These are phyloP conservation scores for Styphnolobium japonicum DNA, from an alignment of 306 rosid genomes.

Conservation along the genomic window DNA sequence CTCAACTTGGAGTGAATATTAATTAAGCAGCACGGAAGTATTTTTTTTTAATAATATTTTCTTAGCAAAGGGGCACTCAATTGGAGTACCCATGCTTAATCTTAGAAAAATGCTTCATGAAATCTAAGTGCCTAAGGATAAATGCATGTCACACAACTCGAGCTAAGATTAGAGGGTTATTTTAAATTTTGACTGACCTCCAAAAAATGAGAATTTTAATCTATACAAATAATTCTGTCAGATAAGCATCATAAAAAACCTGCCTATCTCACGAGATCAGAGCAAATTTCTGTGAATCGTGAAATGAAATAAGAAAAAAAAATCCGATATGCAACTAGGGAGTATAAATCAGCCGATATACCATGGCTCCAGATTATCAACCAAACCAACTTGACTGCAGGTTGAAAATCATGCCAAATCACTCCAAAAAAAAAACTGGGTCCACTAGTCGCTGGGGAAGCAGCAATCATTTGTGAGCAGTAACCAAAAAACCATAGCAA, in stretches of 20 bases:
- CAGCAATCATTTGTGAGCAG: constrained; percentile 4
- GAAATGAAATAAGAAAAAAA: neutral
- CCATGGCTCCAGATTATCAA: constrained; percentile 11
- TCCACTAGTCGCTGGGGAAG: constrained; percentile 1
- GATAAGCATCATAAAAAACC: constrained; percentile 51
- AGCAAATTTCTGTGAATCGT: constrained; percentile 20
- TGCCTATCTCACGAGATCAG: constrained; percentile 44
- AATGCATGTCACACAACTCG: neutral
- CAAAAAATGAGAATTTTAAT: constrained; percentile 2
- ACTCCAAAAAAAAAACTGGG: neutral
- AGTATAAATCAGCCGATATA: neutral
- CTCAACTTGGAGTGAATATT: too few relatives aligned
- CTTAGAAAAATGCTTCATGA: too few relatives aligned
- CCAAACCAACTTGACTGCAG: neutral
- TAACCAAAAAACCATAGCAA: constrained; percentile 4
- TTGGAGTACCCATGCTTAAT: too few relatives aligned
- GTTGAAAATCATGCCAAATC: constrained; percentile 10
- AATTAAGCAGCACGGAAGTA: too few relatives aligned
- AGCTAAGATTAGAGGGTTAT: neutral
- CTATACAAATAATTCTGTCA: constrained; percentile 44
- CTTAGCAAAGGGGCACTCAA: too few relatives aligned
- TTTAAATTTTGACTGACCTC: neutral
- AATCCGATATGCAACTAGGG: neutral
- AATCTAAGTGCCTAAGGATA: too few relatives aligned
- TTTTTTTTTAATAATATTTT: too few relatives aligned